Base-by-base conservation (phyloP, 768 basidiomycete genomes). In the Suillus plorans region DNA sequence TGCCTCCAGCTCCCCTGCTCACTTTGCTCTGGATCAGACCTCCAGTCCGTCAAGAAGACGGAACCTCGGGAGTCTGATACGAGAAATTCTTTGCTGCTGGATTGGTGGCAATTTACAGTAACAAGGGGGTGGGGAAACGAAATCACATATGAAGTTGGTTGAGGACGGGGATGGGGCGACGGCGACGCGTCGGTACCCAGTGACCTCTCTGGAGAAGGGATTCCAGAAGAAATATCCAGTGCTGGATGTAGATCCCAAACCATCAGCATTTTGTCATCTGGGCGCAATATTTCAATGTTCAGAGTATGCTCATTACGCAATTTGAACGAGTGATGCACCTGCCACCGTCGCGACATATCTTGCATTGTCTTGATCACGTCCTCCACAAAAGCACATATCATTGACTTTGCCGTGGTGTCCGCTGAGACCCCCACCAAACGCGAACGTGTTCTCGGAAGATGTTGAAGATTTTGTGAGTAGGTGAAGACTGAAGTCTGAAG, bases 181-280 rank as follows among this genome's bases (percentile, higher is more conserved):
- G 78, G 75, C 18, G 79, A 73, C 53, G 69, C 69, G 28, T 73
- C 66, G 50, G 70, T 66, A 20, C 73, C 69, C 39, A 70, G 72
- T 3, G 75, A 77, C 49, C 67, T 65, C n/a, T 74, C 75, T 52
- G 80, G 74, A 69, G 64, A 72, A 25, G 77, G 74, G 16, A 69
- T 67, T 25, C 68, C 70, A 14, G 86, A 81, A 42, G 80, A 73
- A 50, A 83, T 78, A 62, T 84, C 76, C 55, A 82, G 62, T 42
- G 79, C 72, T 0, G 92, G 91, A 69, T 84, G 79, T n/a, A 94
- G 82, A 75, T 94, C 91, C 92, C 92, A 94, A 8, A 94, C 86
- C 86, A 92, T 89, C 45, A 92, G 83, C 84, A 90, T 89, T 72
- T 86, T 90, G 77, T 94, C 92, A 69, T 92, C 91, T 91, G 66